Percentiles rank a stretch among this genome's conserved stretches.
These are phyloP conservation scores for Trichosporon ovoides DNA, from an alignment of 1,284 basidiomycete species.

Conservation along the genomic window DNA sequence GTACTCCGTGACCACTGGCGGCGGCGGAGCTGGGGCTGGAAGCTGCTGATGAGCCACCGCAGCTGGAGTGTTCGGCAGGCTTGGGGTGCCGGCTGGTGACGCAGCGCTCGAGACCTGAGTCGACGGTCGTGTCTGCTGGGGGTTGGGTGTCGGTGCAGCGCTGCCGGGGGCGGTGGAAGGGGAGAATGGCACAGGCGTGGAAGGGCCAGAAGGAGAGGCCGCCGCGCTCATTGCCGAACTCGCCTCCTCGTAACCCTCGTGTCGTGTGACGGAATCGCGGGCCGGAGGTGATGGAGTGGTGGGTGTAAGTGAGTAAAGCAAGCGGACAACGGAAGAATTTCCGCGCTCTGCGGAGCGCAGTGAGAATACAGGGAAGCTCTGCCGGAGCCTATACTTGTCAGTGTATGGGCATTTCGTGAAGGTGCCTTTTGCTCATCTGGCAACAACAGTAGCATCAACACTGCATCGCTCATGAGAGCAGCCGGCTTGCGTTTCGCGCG, in stretches of 20 bases:
- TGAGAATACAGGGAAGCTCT: not conserved
- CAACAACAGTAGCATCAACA: slow-evolving; percentile 5
- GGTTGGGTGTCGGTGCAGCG: not conserved
- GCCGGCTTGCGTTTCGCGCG: not conserved
- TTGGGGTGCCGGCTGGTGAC: not conserved
- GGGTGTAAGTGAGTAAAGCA: not conserved
- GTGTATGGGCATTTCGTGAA: not conserved
- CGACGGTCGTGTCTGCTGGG: not conserved
- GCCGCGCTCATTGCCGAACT: slow-evolving; percentile 2
- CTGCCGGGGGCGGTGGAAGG: not conserved
- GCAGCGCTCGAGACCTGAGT: not conserved
- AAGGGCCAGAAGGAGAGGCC: slow-evolving; percentile 3
- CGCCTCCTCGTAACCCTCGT: not conserved
- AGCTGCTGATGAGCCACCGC: not conserved
- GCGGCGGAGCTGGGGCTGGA: not conserved
- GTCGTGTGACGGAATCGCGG: not conserved
- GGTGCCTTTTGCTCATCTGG: not conserved
- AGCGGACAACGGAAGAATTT: slow-evolving; percentile 4
- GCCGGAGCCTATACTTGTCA: not conserved
- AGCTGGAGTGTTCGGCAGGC: not conserved
- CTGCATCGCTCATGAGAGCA: not conserved
- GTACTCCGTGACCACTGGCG: not conserved
- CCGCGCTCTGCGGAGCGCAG: not conserved
- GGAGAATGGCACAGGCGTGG: not conserved
- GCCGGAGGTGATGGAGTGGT: not conserved